Percentiles rank a stretch among this genome's conserved stretches.
Evolutionary conservation across 768 basidiomycete species (phyloP).

Genomic region (Agaricus subrufescens): DNA sequence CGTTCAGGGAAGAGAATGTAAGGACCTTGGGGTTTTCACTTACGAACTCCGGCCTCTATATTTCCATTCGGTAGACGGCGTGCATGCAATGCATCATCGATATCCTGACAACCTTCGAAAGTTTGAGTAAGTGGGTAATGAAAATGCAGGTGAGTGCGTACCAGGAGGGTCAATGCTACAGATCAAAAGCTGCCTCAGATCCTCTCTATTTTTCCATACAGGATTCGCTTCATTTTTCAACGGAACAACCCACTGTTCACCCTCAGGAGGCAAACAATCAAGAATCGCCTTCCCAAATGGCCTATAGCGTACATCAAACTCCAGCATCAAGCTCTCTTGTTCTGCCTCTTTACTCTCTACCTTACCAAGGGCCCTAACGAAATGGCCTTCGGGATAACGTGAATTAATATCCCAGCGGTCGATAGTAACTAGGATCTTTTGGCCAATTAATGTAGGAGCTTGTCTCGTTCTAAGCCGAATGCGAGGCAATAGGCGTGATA

Average conservation of each 20-base stretch:
- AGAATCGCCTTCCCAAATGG: slow-evolving; percentile 96
- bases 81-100: slow-evolving; percentile 96
- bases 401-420: slow-evolving; percentile 88
- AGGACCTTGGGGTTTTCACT: slow-evolving; percentile 31
- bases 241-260: slow-evolving; percentile 91
- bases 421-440: slow-evolving; percentile 95
- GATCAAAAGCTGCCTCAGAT: slow-evolving; percentile 78
- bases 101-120: slow-evolving; percentile 85
- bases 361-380: slow-evolving; percentile 87
- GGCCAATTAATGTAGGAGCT: slow-evolving; percentile 79
- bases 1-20: background rate
- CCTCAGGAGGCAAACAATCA: slow-evolving; percentile 85
- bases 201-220: slow-evolving; percentile 81
- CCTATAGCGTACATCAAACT: slow-evolving; percentile 93
- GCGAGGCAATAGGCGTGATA: slow-evolving; percentile 86
- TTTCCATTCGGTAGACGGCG: slow-evolving; percentile 84
- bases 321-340: slow-evolving; percentile 87
- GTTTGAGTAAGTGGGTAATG: background rate
- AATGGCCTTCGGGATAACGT: slow-evolving; percentile 94
- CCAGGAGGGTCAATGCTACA: slow-evolving; percentile 98
- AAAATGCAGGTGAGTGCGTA: slow-evolving; percentile 21
- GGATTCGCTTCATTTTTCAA: slow-evolving; percentile 45
- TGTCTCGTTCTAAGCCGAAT: slow-evolving; percentile 95
- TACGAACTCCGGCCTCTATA: slow-evolving; percentile 96
- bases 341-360: slow-evolving; percentile 96